phyloP scores from a whole-genome alignment of 257 asterid species.

The Salvia miltiorrhiza region DNA sequence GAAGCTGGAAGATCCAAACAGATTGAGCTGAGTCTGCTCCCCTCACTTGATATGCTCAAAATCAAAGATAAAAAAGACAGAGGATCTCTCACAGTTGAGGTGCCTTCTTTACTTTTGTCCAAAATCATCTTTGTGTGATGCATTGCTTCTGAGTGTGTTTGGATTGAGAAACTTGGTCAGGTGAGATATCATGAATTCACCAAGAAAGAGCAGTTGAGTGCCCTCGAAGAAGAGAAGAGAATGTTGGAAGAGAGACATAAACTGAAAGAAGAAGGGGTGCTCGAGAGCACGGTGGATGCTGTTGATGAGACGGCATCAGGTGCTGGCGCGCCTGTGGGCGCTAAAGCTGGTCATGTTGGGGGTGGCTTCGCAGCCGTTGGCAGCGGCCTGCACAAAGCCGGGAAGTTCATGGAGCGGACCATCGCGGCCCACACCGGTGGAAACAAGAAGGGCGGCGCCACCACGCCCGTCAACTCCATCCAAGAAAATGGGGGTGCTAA shows the following conservation, averaged over 20 bases:
- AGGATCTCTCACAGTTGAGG: slow-evolving; percentile 66
- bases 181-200: slow-evolving; percentile 63
- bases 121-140: too few relatives aligned
- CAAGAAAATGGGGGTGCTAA: slow-evolving; percentile 67
- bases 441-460: slow-evolving; percentile 46
- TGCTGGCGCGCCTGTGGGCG: slow-evolving; percentile 50
- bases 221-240: slow-evolving; percentile 82
- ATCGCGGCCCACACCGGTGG: slow-evolving; percentile 47
- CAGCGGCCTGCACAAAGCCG: slow-evolving; percentile 65
- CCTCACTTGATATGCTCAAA: slow-evolving; percentile 79
- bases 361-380: slow-evolving; percentile 77
- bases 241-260: slow-evolving; percentile 69
- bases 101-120: background rate
- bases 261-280: slow-evolving; percentile 78
- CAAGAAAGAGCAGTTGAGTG: slow-evolving; percentile 72
- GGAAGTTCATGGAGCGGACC: slow-evolving; percentile 69
- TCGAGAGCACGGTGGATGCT: slow-evolving; percentile 85
- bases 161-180: slow-evolving; percentile 23
- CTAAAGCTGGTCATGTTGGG: slow-evolving; percentile 54
- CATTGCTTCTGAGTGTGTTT: too few relatives aligned
- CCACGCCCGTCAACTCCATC: slow-evolving; percentile 47
- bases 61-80: slow-evolving; percentile 82
- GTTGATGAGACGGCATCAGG: slow-evolving; percentile 60
- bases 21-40: slow-evolving; percentile 49
- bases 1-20: slow-evolving; percentile 44